These are phyloP conservation scores for Clarireedia sp. DNA, from an alignment of 2,329 filamentous ascomycete genomes.

Conservation along the genomic window DNA sequence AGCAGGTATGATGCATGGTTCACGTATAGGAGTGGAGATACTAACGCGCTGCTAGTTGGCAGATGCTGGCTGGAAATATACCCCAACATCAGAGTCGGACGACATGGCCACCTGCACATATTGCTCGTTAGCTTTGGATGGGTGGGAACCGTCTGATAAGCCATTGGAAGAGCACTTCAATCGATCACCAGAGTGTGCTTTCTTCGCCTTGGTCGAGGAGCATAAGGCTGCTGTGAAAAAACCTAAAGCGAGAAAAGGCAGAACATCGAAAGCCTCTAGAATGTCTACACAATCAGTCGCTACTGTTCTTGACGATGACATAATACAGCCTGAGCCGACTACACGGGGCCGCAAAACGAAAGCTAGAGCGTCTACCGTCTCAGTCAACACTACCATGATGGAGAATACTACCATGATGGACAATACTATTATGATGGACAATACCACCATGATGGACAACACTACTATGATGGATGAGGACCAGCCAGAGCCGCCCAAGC, in stretches of 20 bases:
- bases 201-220: slow-evolving; percentile 63
- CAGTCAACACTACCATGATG: too few species aligned
- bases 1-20: slow-evolving; percentile 53
- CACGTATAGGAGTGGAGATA: not conserved
- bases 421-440: too few species aligned
- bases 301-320: slow-evolving; percentile 41
- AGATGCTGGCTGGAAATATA: slow-evolving; percentile 90
- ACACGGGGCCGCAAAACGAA: too few species aligned
- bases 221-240: slow-evolving; percentile 45
- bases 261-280: slow-evolving; percentile 63
- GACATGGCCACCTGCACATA: slow-evolving; percentile 90
- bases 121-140: slow-evolving; percentile 81
- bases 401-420: too few species aligned
- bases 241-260: slow-evolving; percentile 42
- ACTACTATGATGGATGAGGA: too few species aligned
- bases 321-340: too few species aligned
- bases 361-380: too few species aligned
- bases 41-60: slow-evolving; percentile 55
- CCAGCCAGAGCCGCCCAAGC: slow-evolving; percentile 30
- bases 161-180: slow-evolving; percentile 81
- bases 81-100: slow-evolving; percentile 71
- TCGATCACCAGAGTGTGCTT: slow-evolving; percentile 70
- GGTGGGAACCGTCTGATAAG: slow-evolving; percentile 90
- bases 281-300: slow-evolving; percentile 50
- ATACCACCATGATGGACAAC: too few species aligned